phyloP scores from a whole-genome alignment of 2,329 filamentous ascomycete species.

The Calonectria leucothoes region DNA sequence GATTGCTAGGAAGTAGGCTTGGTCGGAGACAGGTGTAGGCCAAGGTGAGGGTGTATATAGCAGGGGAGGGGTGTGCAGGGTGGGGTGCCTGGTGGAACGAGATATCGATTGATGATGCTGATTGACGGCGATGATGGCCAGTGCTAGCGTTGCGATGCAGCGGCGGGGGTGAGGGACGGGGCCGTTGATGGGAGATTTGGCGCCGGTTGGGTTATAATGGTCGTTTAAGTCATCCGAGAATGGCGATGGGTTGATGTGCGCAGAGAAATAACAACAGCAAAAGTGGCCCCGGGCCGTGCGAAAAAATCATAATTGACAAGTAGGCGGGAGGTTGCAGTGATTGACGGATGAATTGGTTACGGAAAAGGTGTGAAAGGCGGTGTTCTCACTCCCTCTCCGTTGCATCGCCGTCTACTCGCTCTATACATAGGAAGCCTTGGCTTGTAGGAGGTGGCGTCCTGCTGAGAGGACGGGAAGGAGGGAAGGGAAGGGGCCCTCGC shows the following conservation, averaged over 20 bases:
- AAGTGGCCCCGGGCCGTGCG: slow-evolving; percentile 2
- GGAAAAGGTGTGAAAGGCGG: not conserved
- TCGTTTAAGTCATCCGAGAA: slow-evolving; percentile 15
- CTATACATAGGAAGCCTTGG: not conserved
- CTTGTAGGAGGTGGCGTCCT: slow-evolving; percentile 21
- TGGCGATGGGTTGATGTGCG: slow-evolving; percentile 9
- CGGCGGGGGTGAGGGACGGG: not conserved
- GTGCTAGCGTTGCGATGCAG: slow-evolving; percentile 19
- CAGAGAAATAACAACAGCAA: not conserved
- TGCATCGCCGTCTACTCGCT: not conserved
- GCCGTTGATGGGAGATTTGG: slow-evolving; percentile 6
- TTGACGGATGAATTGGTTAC: slow-evolving; percentile 31
- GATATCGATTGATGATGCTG: slow-evolving; percentile 43
- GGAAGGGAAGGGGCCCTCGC: slow-evolving; percentile 7
- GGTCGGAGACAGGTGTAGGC: slow-evolving; percentile 4
- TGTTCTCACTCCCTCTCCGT: not conserved
- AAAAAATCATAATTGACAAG: not conserved
- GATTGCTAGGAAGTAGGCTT: slow-evolving; percentile 29
- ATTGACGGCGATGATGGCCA: slow-evolving; percentile 17
- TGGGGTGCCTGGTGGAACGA: slow-evolving; percentile 41
- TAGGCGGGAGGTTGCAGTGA: slow-evolving; percentile 18
- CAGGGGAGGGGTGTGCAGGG: slow-evolving; percentile 19
- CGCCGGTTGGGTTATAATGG: not conserved
- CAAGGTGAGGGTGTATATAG: slow-evolving; percentile 18
- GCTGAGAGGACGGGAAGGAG: slow-evolving; percentile 9